Evolutionary conservation across 2,329 filamentous ascomycete genomes (phyloP).

Genomic region (Aphanocladium album): DNA sequence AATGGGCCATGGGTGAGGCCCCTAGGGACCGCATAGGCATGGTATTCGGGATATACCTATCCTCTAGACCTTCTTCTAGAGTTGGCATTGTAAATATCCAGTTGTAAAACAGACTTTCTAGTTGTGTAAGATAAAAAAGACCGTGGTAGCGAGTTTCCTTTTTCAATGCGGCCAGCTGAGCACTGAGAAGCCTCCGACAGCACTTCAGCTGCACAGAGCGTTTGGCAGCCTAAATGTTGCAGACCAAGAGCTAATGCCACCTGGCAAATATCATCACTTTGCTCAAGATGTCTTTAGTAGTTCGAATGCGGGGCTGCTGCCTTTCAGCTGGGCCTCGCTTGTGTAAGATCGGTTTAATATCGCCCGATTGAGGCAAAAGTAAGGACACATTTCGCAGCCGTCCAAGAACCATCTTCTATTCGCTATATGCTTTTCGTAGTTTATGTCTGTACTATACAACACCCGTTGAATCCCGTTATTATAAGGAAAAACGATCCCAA

Average conservation of each 20-base stretch:
- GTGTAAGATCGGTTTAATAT: not conserved
- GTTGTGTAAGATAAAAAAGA: not conserved
- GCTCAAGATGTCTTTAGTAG: not conserved
- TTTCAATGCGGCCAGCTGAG: not conserved
- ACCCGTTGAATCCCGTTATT: not conserved
- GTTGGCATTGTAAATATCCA: not conserved
- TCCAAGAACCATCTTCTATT: not conserved
- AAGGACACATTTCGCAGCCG: not conserved
- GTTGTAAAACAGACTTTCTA: not conserved
- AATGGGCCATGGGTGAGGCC: slow-evolving; percentile 17
- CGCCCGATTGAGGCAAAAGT: not conserved
- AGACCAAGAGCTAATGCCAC: not conserved
- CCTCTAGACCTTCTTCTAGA: not conserved
- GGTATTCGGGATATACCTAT: slow-evolving; percentile 18
- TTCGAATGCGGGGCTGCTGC: not conserved
- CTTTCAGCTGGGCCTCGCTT: not conserved
- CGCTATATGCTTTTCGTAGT: slow-evolving; percentile 2
- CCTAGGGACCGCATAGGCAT: slow-evolving; percentile 15
- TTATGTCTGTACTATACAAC: slow-evolving; percentile 3
- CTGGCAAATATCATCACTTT: not conserved
- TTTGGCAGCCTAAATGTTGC: no score
- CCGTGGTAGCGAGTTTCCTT: no score
- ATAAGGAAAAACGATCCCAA: not conserved
- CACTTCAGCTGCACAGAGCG: not conserved
- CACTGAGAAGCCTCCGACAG: not conserved